Base-by-base conservation (phyloP, 1,284 basidiomycete species). In the Leccinum subspadiceum region DNA sequence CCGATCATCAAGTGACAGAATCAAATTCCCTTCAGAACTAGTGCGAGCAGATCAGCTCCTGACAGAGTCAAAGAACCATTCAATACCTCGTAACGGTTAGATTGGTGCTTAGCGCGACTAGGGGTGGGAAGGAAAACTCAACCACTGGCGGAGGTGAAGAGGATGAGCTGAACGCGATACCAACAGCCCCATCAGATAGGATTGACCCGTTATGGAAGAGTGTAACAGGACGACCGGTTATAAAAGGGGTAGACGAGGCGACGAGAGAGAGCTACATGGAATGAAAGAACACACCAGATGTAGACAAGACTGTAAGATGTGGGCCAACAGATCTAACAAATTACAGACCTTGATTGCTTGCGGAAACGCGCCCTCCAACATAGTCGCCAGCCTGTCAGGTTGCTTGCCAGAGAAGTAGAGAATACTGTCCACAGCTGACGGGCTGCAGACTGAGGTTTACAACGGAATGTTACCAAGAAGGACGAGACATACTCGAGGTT, bases 241-340 rank as follows among this genome's bases (percentile, higher is more conserved):
- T 78, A 71, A 95, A 96, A 0, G 93, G 93, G 0, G 94, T 96
- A 0, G 90, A 88, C 0, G 92, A 81, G 0, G 87, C 88, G 12
- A 90, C 73, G 20, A 94, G 78, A 13, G 92, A 91, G 39, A 92
- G 73, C 86, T 92, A 66, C 12, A 37, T 35, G 31, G 24, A 24
- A 41, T 37, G 6, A 39, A 60, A 37, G 60, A 41, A 65, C 59
- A 57, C 12, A 50, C 1, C 29, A 9, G 20, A 15, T 31, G 53
- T 13, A 53, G 5, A 59, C 1, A 31, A 39, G 5, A 22, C 2
- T 20, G 31, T 53, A 15, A 60, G 26, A 20, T 46, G 60, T 39
- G n/a, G 29, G 26, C 7, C 8, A 62, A 59, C 49, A 37, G 17
- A 35, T 24, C 31, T 58, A 2, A 63, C 63, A 8, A 48, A 37